phyloP scores from a whole-genome alignment of 495 filamentous ascomycete species.

The Schizothecium vesticola region DNA sequence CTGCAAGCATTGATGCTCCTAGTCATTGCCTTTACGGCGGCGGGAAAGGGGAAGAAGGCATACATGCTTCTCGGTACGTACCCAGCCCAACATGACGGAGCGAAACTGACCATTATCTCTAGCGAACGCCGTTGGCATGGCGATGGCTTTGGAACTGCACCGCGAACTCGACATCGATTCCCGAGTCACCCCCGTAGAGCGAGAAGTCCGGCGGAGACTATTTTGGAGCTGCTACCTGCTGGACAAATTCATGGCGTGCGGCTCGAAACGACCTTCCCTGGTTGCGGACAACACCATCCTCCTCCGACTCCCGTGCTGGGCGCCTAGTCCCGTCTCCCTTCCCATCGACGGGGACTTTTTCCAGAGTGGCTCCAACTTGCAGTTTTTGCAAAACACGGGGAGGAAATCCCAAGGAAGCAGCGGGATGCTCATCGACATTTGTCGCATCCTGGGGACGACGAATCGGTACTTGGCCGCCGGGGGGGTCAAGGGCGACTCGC shows the following conservation, averaged over 20 bases:
- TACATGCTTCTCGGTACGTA: slow-evolving; percentile 75
- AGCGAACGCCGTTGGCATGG: slow-evolving; percentile 79
- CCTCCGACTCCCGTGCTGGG: slow-evolving; percentile 66
- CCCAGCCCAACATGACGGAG: neutral
- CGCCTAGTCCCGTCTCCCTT: slow-evolving; percentile 47
- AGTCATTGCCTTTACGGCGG: slow-evolving; percentile 65
- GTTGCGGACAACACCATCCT: slow-evolving; percentile 69
- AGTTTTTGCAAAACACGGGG: slow-evolving; percentile 58
- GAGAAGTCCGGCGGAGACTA: slow-evolving; percentile 65
- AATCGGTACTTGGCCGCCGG: slow-evolving; percentile 79
- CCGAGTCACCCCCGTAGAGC: slow-evolving; percentile 54
- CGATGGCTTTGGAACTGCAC: slow-evolving; percentile 69
- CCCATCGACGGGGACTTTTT: slow-evolving; percentile 70
- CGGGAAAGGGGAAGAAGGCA: slow-evolving; percentile 75
- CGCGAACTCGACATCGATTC: slow-evolving; percentile 58
- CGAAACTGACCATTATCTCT: neutral
- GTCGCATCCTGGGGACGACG: slow-evolving; percentile 72
- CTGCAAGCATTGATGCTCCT: slow-evolving; percentile 73
- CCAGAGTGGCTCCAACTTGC: slow-evolving; percentile 65
- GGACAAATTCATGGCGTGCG: slow-evolving; percentile 72
- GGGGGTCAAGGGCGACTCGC: slow-evolving; percentile 80
- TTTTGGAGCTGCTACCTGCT: slow-evolving; percentile 85
- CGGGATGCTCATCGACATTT: slow-evolving; percentile 75
- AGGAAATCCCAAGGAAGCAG: slow-evolving; percentile 64
- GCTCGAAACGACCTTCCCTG: slow-evolving; percentile 70